Percentiles rank a stretch among this genome's conserved stretches.
phyloP scores from a whole-genome alignment of 176 grass and related monocot genomes.

The Musa troglodytarum region DNA sequence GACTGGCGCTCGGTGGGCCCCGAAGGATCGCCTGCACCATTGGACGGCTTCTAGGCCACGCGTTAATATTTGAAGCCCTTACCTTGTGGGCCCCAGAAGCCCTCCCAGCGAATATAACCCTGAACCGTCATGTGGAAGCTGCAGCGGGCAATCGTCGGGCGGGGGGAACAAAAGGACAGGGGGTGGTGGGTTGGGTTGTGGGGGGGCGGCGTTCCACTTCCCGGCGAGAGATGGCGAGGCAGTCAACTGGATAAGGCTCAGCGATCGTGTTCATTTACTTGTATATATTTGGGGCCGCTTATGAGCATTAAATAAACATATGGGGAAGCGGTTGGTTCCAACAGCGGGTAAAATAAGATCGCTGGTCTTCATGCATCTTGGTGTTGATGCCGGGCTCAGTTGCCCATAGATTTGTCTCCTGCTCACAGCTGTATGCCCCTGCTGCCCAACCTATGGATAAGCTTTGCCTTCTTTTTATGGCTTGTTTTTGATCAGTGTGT shows the following conservation, averaged over 20 bases:
- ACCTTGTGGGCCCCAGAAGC: neutral
- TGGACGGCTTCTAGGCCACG: too few relatives aligned
- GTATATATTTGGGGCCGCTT: neutral
- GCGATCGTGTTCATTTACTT: neutral
- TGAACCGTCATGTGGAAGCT: neutral
- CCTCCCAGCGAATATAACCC: too few relatives aligned
- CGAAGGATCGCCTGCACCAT: too few relatives aligned
- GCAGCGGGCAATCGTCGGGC: neutral
- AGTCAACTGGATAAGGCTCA: neutral
- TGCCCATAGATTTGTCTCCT: neutral
- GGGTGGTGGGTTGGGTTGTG: neutral
- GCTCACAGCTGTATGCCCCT: neutral
- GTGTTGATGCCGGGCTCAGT: neutral
- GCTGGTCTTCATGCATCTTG: neutral
- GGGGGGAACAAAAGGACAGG: neutral
- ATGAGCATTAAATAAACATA: neutral
- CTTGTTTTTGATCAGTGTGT: neutral
- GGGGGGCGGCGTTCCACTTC: neutral
- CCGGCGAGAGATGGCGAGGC: neutral
- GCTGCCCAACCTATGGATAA: neutral
- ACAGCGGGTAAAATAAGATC: neutral
- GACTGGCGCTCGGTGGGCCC: too few relatives aligned
- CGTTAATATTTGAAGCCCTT: too few relatives aligned
- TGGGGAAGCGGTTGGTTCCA: too few relatives aligned
- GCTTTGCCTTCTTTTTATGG: neutral